phyloP scores from a whole-genome alignment of 306 rosid genomes.

The Trichosanthes truncata region DNA sequence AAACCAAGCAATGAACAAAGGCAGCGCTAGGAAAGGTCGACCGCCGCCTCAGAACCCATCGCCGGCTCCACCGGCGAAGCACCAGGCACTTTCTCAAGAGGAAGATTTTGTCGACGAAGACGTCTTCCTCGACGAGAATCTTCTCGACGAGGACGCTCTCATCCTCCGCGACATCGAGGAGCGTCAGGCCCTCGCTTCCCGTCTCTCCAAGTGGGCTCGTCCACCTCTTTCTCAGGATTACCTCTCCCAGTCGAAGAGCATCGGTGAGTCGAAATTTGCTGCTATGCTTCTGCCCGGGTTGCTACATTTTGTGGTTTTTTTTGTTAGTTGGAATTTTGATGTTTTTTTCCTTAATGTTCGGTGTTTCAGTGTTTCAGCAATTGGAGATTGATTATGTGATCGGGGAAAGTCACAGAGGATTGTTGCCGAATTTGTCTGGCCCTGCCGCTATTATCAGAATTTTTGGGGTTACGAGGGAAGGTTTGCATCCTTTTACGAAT shows the following conservation, averaged over 20 bases:
- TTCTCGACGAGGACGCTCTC: constrained; percentile 59
- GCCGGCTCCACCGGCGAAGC: constrained; percentile 36
- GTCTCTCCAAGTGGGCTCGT: constrained; percentile 72
- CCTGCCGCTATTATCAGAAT: constrained; percentile 84
- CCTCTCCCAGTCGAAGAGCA: constrained; percentile 36
- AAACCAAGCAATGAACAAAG: constrained; percentile 30
- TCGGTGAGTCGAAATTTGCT: constrained; percentile 35
- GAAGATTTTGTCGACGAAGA: constrained; percentile 93
- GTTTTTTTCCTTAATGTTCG: not conserved
- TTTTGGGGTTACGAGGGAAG: constrained; percentile 89
- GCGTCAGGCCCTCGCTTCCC: constrained; percentile 59
- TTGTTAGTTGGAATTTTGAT: constrained; percentile 3
- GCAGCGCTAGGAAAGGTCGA: constrained; percentile 42
- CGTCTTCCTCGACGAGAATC: constrained; percentile 69
- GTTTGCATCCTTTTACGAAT: constrained; percentile 23
- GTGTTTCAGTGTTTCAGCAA: constrained; percentile 67
- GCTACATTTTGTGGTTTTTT: constrained; percentile 28
- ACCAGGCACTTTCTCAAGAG: constrained; percentile 43
- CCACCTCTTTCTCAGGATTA: constrained; percentile 54
- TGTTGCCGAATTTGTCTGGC: constrained; percentile 62
- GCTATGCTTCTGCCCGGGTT: not conserved
- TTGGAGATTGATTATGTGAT: constrained; percentile 86
- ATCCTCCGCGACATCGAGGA: constrained; percentile 78
- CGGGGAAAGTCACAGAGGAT: constrained; percentile 52
- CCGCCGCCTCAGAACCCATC: constrained; percentile 36